phyloP scores from a whole-genome alignment of 106 monocot genomes.

The Agapanthus africanus region DNA sequence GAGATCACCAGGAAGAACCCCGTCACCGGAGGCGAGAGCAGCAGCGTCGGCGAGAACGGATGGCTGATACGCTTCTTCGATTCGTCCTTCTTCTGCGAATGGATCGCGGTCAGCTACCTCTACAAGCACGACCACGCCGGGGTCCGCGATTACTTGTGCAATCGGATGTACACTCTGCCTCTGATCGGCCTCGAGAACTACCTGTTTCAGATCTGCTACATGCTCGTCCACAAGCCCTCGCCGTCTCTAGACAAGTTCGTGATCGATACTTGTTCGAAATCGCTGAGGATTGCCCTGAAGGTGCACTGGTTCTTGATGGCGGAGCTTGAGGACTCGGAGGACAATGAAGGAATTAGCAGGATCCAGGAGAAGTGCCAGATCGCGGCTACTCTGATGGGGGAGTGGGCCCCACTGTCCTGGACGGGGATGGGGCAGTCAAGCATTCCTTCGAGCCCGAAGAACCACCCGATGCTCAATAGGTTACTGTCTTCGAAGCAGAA shows the following conservation, averaged over 20 bases:
- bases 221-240: slow-evolving; percentile 93
- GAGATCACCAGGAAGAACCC: slow-evolving; percentile 59
- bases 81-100: slow-evolving; percentile 99
- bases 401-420: slow-evolving; percentile 81
- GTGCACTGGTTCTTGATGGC: slow-evolving; percentile 97
- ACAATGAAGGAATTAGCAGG: slow-evolving; percentile 62
- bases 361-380: slow-evolving; percentile 99
- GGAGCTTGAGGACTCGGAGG: slow-evolving; percentile 89
- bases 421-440: slow-evolving; percentile 8
- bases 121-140: slow-evolving; percentile 97
- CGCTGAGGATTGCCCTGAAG: slow-evolving; percentile 83
- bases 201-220: slow-evolving; percentile 99
- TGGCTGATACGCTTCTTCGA: slow-evolving; percentile 99
- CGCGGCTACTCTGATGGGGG: slow-evolving; percentile 81
- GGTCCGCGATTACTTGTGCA: slow-evolving; percentile 95
- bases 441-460: slow-evolving; percentile 29
- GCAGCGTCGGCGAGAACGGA: slow-evolving; percentile 73
- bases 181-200: slow-evolving; percentile 75
- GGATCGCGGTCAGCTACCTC: slow-evolving; percentile 99
- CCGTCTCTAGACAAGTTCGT: slow-evolving; percentile 96
- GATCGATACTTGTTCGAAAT: slow-evolving; percentile 88
- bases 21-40: slow-evolving; percentile 16
- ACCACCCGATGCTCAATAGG: slow-evolving; percentile 54
- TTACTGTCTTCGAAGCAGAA: slow-evolving; percentile 79
- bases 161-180: slow-evolving; percentile 96